phyloP scores from a whole-genome alignment of 2,329 filamentous ascomycete species.

The Taxawa tesnikishii region DNA sequence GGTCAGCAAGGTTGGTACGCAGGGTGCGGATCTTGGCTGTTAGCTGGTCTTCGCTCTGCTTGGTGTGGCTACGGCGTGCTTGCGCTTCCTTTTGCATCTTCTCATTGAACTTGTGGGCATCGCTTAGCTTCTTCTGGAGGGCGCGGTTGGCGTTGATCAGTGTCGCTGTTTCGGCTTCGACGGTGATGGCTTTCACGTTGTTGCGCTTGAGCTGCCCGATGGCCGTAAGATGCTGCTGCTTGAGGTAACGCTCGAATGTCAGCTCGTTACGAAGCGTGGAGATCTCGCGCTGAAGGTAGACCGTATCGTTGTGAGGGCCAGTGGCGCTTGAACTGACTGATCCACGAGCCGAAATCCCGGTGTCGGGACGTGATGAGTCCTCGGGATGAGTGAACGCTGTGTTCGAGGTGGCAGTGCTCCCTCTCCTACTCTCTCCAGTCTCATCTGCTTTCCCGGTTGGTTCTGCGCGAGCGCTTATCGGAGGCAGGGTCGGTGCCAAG shows the following conservation, averaged over 20 bases:
- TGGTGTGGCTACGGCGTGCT: slow-evolving; percentile 57
- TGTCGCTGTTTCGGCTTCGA: slow-evolving; percentile 72
- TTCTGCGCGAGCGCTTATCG: background rate
- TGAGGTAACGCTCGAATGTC: slow-evolving; percentile 73
- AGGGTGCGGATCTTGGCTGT: slow-evolving; percentile 52
- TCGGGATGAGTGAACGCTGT: background rate
- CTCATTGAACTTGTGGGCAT: slow-evolving; percentile 57
- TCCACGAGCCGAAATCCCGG: background rate
- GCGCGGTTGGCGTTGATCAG: slow-evolving; percentile 65
- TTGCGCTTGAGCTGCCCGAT: slow-evolving; percentile 67
- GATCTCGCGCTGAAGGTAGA: slow-evolving; percentile 59
- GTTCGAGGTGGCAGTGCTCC: background rate
- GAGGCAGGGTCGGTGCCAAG: background rate
- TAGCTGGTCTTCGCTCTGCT: slow-evolving; percentile 67
- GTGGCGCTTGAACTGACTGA: background rate
- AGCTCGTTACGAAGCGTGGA: slow-evolving; percentile 67
- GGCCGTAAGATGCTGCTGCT: slow-evolving; percentile 70
- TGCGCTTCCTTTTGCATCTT: slow-evolving; percentile 62
- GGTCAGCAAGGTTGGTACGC: slow-evolving; percentile 52
- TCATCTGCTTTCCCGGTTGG: background rate
- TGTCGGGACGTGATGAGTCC: background rate
- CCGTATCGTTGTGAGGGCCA: slow-evolving; percentile 21
- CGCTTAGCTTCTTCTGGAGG: slow-evolving; percentile 59
- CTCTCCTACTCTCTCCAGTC: background rate
- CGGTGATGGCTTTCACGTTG: slow-evolving; percentile 63